Percentiles rank a stretch among this genome's conserved stretches.
These are phyloP conservation scores for Apiospora sp. DNA, from an alignment of 2,329 filamentous ascomycete species.

Conservation along the genomic window DNA sequence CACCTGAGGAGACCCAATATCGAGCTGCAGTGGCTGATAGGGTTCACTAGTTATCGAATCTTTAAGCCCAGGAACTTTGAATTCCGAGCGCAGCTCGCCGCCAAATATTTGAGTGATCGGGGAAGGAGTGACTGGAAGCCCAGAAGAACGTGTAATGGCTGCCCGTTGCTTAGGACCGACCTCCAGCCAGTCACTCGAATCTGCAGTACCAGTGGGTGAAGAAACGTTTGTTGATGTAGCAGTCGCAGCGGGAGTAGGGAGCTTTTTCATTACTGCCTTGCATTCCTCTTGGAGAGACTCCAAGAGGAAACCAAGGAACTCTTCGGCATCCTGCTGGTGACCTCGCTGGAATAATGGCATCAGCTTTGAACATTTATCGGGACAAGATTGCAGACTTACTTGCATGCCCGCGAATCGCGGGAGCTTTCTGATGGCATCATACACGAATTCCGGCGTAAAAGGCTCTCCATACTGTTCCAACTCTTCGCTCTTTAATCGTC, in stretches of 20 bases:
- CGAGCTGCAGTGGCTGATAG: slow-evolving; percentile 92
- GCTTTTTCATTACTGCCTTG: slow-evolving; percentile 73
- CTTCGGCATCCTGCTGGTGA: slow-evolving; percentile 97
- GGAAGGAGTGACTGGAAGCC: slow-evolving; percentile 74
- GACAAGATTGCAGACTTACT: slow-evolving; percentile 57
- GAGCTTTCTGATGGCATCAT: slow-evolving; percentile 87
- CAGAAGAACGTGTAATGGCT: slow-evolving; percentile 85
- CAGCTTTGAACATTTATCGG: slow-evolving; percentile 24
- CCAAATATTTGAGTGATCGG: slow-evolving; percentile 96
- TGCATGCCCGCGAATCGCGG: slow-evolving; percentile 93
- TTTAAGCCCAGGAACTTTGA: slow-evolving; percentile 85
- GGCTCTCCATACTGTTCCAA: slow-evolving; percentile 90
- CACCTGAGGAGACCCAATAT: slow-evolving; percentile 87
- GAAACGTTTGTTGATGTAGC: slow-evolving; percentile 46
- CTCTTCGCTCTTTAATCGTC: slow-evolving; percentile 80
- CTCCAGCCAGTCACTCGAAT: slow-evolving; percentile 83
- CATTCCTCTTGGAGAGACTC: slow-evolving; percentile 96
- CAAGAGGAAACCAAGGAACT: slow-evolving; percentile 92
- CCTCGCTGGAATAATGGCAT: slow-evolving; percentile 67
- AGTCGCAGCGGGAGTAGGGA: slow-evolving; percentile 45
- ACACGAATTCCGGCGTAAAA: slow-evolving; percentile 93
- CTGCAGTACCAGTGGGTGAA: slow-evolving; percentile 52
- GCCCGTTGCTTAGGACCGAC: slow-evolving; percentile 92
- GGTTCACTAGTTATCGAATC: slow-evolving; percentile 92
- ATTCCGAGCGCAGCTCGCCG: slow-evolving; percentile 87